Percentiles rank a stretch among this genome's conserved stretches.
These are phyloP conservation scores for Bombardia bombarda DNA, from an alignment of 495 filamentous ascomycete genomes.

Conservation along the genomic window DNA sequence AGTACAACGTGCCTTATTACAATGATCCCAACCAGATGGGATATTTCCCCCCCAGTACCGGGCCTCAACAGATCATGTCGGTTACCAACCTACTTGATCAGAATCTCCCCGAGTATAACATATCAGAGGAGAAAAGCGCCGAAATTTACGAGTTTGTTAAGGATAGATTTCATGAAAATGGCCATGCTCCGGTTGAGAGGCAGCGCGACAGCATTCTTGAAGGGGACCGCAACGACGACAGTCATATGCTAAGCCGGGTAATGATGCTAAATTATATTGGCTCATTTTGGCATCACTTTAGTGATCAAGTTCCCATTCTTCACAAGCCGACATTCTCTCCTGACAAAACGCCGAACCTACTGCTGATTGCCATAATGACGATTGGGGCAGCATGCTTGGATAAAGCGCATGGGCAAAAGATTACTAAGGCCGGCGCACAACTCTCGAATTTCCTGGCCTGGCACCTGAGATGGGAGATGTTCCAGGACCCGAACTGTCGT, in stretches of 20 bases:
- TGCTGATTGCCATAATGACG: constrained; percentile 88
- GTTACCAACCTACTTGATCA: constrained; percentile 86
- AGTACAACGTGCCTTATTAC: constrained; percentile 41
- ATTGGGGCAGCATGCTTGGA: constrained; percentile 89
- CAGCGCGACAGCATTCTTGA: constrained; percentile 73
- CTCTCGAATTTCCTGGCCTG: constrained; percentile 82
- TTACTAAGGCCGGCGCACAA: constrained; percentile 65
- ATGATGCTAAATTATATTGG: constrained; percentile 96
- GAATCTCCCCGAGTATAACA: constrained; percentile 63
- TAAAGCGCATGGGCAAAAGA: constrained; percentile 62
- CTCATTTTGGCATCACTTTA: constrained; percentile 92
- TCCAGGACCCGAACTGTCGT: constrained; percentile 83
- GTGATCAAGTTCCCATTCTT: constrained; percentile 87
- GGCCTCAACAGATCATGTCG: constrained; percentile 75
- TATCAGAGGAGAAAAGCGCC: constrained; percentile 83
- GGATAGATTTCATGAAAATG: constrained; percentile 71
- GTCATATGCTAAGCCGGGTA: constrained; percentile 74
- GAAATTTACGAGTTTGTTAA: constrained; percentile 82
- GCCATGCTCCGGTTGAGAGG: constrained; percentile 62
- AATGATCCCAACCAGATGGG: constrained; percentile 39
- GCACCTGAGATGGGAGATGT: constrained; percentile 88
- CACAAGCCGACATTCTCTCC: constrained; percentile 91
- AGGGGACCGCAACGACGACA: constrained; percentile 61
- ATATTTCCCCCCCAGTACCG: constrained; percentile 41
- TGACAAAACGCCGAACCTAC: constrained; percentile 72